phyloP scores from a whole-genome alignment of 495 filamentous ascomycete species.

The Cryomyces minteri region DNA sequence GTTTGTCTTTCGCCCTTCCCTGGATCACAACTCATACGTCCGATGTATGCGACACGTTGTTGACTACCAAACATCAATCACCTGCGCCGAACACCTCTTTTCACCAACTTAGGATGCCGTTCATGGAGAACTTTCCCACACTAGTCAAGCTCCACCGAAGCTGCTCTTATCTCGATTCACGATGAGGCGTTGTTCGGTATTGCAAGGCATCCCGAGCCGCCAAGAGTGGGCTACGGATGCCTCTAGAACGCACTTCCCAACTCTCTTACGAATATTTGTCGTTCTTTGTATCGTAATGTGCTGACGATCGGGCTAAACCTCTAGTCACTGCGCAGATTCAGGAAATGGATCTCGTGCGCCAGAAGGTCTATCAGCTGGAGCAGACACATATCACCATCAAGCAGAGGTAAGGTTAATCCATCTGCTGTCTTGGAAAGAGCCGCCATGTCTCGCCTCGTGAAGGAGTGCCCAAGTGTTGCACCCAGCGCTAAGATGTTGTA shows the following conservation, averaged over 20 bases:
- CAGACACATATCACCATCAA: constrained; percentile 74
- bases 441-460: not conserved
- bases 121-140: not conserved
- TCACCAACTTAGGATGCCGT: not conserved
- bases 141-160: no score
- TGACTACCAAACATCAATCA: not conserved
- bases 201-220: no score
- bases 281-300: no score
- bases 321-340: constrained; percentile 70
- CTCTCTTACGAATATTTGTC: no score
- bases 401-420: constrained; percentile 46
- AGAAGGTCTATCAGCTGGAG: constrained; percentile 81
- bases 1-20: not conserved
- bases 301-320: not conserved
- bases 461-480: no score
- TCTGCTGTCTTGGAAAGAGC: not conserved
- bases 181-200: no score
- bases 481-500: constrained; percentile 14
- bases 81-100: not conserved
- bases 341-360: constrained; percentile 81
- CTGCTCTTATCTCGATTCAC: no score
- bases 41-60: not conserved
- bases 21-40: not conserved
- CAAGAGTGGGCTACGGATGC: no score
- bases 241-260: no score